Evolutionary conservation across 306 rosid species (phyloP).

Genomic region (Citrullus colocynthis): DNA sequence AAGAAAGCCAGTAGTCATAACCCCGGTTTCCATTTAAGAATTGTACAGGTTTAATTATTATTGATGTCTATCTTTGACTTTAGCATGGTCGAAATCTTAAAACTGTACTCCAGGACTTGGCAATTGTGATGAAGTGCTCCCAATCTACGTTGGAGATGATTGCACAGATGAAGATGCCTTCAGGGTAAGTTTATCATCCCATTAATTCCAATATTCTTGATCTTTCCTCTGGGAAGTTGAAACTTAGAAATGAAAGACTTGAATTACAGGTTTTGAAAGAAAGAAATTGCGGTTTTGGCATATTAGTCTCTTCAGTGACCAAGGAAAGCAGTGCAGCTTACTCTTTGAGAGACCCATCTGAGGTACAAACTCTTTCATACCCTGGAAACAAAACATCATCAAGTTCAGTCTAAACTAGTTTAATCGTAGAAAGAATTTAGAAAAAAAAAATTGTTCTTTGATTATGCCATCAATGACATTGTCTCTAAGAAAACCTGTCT

Average conservation of each 20-base stretch:
- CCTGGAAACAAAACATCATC: not conserved
- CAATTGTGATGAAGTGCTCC: constrained; percentile 73
- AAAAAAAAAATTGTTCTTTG: too few species aligned
- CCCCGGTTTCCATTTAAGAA: not conserved
- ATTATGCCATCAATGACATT: too few species aligned
- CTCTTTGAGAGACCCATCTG: constrained; percentile 81
- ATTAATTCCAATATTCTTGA: not conserved
- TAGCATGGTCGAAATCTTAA: constrained; percentile 17
- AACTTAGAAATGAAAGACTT: not conserved
- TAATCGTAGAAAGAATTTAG: too few species aligned
- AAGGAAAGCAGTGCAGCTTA: constrained; percentile 75
- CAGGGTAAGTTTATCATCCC: constrained; percentile 32
- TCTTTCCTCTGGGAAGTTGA: not conserved
- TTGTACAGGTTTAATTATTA: not conserved
- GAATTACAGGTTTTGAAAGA: constrained; percentile 62
- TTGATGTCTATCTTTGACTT: not conserved
- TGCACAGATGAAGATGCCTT: constrained; percentile 95
- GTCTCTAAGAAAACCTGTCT: too few species aligned
- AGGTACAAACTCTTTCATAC: constrained; percentile 35
- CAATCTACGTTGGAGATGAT: constrained; percentile 89
- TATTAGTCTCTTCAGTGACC: constrained; percentile 63
- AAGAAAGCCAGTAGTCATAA: constrained; percentile 7
- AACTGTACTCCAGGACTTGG: constrained; percentile 38
- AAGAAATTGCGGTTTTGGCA: constrained; percentile 61
- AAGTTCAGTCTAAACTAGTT: not conserved